Evolutionary conservation across 1,284 basidiomycete species (phyloP).

Genomic region (Malassezia psittaci): DNA sequence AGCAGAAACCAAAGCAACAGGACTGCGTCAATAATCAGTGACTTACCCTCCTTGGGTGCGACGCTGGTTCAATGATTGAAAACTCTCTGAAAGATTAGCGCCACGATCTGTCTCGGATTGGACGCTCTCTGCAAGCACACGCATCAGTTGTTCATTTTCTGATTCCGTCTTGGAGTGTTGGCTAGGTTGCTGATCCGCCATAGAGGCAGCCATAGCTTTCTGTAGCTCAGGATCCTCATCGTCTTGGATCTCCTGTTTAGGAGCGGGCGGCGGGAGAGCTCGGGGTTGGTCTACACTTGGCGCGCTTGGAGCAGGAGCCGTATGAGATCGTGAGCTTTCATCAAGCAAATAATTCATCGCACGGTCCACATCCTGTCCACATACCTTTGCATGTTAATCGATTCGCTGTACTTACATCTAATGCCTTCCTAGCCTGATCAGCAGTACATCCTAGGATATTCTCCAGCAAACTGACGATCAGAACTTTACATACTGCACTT

Average conservation of each 20-base stretch:
- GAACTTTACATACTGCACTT: constrained; percentile 3
- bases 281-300: neutral
- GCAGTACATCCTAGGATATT: constrained; percentile 10
- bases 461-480: constrained; percentile 6
- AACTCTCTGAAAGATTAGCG: neutral
- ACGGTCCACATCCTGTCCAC: constrained; percentile 6
- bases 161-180: neutral
- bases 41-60: constrained; percentile 1
- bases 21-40: neutral
- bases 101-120: neutral
- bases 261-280: neutral
- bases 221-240: constrained; percentile 14
- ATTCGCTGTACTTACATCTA: neutral
- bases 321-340: neutral
- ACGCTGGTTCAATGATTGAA: neutral
- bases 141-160: constrained; percentile 16
- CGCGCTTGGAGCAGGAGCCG: neutral
- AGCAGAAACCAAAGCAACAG: constrained; percentile 9
- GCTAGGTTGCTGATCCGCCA: neutral
- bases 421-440: constrained; percentile 1
- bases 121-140: constrained; percentile 14
- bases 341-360: constrained; percentile 16
- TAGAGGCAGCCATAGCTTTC: constrained; percentile 11
- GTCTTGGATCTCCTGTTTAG: neutral
- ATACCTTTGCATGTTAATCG: neutral